Conservation (phyloP, 129 eudicot species). For the Cynara cardunculus region DNA sequence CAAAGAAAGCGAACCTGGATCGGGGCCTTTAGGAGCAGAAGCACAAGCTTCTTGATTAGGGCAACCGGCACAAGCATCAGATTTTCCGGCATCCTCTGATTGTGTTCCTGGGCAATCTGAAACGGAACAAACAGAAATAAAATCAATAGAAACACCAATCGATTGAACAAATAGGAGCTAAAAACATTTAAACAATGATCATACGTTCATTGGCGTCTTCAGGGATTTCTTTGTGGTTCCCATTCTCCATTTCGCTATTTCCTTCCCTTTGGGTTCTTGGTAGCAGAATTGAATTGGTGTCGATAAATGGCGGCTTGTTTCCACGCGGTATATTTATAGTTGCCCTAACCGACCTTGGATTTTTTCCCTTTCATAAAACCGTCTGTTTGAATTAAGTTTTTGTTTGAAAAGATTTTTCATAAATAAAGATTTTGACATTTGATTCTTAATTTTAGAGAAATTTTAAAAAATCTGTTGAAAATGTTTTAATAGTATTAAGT, state of each 20-base stretch:
- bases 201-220: slow-evolving; percentile 89
- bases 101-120: slow-evolving; percentile 91
- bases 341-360: background rate
- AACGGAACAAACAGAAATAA: background rate
- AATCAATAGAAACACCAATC: background rate
- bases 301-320: background rate
- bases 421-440: too few relatives aligned
- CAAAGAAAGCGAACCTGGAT: slow-evolving; percentile 48
- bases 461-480: too few relatives aligned
- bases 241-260: slow-evolving; percentile 45
- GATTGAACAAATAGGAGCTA: background rate
- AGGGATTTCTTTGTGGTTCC: slow-evolving; percentile 50
- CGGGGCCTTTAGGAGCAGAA: slow-evolving; percentile 98
- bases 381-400: too few relatives aligned
- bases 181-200: background rate
- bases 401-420: too few relatives aligned
- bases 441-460: too few relatives aligned
- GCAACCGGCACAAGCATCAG: slow-evolving; percentile 85
- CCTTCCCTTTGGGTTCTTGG: background rate
- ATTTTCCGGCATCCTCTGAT: slow-evolving; percentile 82
- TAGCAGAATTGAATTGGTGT: background rate
- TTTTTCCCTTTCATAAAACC: too few relatives aligned
- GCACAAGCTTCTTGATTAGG: slow-evolving; percentile 95
- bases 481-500: too few relatives aligned
- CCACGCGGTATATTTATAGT: background rate